phyloP scores from a whole-genome alignment of 345 rosid species.

The Pistacia vera region DNA sequence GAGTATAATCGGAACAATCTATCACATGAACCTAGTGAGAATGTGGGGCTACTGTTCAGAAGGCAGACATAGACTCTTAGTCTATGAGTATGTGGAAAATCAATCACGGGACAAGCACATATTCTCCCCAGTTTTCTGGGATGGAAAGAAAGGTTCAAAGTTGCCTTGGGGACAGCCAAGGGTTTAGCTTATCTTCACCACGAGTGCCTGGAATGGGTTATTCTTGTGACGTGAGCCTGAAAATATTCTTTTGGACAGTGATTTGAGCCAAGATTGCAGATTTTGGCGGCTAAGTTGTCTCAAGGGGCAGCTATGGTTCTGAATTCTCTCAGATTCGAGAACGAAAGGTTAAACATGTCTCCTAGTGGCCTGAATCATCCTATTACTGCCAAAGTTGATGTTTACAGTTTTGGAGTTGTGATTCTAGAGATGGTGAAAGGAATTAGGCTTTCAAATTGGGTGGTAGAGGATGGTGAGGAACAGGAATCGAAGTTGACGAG shows the following conservation, averaged over 20 bases:
- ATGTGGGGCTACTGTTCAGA: conserved; percentile 56
- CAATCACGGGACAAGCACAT: conserved; percentile 48
- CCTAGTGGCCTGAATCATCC: conserved; percentile 46
- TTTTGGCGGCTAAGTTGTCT: conserved; percentile 55
- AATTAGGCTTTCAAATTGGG: conserved; percentile 33
- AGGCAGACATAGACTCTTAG: conserved; percentile 38
- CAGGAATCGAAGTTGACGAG: conserved; percentile 38
- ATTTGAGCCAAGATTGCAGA: conserved; percentile 52
- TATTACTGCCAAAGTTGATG: conserved; percentile 45
- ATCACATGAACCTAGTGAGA: conserved; percentile 59
- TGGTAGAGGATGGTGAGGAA: conserved; percentile 20
- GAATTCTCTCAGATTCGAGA: conserved; percentile 33
- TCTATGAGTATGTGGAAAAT: conserved; percentile 52
- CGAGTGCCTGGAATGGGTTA: conserved; percentile 60
- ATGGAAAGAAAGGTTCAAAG: conserved; percentile 52
- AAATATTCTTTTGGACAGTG: conserved; percentile 52
- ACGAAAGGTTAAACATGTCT: conserved; percentile 46
- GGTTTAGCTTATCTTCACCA: conserved; percentile 64
- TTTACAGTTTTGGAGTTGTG: conserved; percentile 46
- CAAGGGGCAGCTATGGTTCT: conserved; percentile 19
- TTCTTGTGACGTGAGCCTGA: conserved; percentile 69
- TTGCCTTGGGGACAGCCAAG: conserved; percentile 64
- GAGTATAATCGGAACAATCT: conserved; percentile 52
- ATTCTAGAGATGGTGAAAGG: conserved; percentile 49
- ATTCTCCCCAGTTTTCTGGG: conserved; percentile 32